A percentile compares a stretch with the other conserved stretches of the same genome.
phyloP scores from a whole-genome alignment of 2,329 filamentous ascomycete species.

The Aspergillus piperis region DNA sequence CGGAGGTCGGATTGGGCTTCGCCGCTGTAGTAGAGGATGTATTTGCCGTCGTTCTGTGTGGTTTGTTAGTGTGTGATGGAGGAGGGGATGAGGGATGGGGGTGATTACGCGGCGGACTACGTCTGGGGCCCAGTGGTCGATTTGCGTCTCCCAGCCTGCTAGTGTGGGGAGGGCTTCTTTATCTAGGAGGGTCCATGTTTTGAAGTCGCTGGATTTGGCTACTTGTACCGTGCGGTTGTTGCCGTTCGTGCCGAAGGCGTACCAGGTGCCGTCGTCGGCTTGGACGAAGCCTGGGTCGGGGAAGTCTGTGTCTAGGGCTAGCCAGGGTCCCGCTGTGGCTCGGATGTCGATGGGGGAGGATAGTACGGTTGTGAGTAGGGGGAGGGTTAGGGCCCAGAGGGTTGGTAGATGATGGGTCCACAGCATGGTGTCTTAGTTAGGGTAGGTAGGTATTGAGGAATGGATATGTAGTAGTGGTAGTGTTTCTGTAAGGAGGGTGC shows the following conservation, averaged over 20 bases:
- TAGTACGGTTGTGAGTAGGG: not conserved
- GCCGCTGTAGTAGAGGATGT: slow-evolving; percentile 63
- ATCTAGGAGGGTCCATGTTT: slow-evolving; percentile 49
- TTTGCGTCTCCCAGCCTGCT: slow-evolving; percentile 56
- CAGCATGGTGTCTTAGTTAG: not conserved
- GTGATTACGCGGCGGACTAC: slow-evolving; percentile 49
- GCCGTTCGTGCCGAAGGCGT: slow-evolving; percentile 57
- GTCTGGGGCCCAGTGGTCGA: slow-evolving; percentile 64
- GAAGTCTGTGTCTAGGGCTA: slow-evolving; percentile 9
- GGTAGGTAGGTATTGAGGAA: not conserved
- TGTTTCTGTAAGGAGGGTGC: not conserved
- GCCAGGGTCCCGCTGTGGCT: not conserved
- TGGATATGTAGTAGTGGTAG: too few species aligned
- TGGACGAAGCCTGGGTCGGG: slow-evolving; percentile 14
- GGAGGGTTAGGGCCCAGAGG: not conserved
- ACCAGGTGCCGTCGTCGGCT: slow-evolving; percentile 25
- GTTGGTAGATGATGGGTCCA: not conserved
- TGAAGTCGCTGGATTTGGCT: slow-evolving; percentile 51
- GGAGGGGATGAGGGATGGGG: not conserved
- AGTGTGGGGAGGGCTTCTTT: slow-evolving; percentile 54
- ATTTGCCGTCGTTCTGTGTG: slow-evolving; percentile 48
- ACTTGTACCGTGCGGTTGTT: slow-evolving; percentile 55
- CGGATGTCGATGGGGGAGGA: not conserved
- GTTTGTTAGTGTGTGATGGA: too few species aligned
- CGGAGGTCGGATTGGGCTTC: slow-evolving; percentile 41